Evolutionary conservation across 345 rosid genomes (phyloP), one percentile per base, ranked within the genome.

Genomic region (Dipteronia sinensis): DNA sequence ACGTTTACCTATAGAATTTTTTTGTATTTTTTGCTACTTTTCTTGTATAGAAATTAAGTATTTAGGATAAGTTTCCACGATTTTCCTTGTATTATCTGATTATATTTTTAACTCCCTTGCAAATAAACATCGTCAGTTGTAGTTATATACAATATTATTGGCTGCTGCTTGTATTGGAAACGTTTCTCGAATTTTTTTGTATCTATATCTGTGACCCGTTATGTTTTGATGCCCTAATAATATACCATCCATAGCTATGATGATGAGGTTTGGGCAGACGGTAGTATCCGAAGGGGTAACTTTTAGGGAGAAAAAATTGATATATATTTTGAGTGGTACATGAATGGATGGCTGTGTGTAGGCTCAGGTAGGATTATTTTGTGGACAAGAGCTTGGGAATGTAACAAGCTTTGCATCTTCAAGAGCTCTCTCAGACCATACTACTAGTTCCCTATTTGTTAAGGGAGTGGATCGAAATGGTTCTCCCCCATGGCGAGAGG

Each of bases 311-410:
- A 70, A 69, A 69, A 19, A 80, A 78, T 79, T 85, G 74, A 65
- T 83, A 81, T 77, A 79, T 83, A 69, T 82, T 69, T 89, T 86
- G 76, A 79, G 90, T 87, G 93, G 90, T 90, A 76, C 93, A 85
- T 93, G 86, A 83, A 91, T 89, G 87, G 78, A 76, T 88, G 93
- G 87, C 83, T 91, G 87, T 93, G 86, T 93, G 98, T 95, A 95
- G 99, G 99, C 89, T 88, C 98, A 93, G 97, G 97, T 93, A 91
- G 97, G 93, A 86, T 87, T 88, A 81, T 90, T 90, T 87, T 91
- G 87, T 92, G 97, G 90, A 80, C 96, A 90, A 89, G 97, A 92
- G 86, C 85, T 91, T 93, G 97, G 94, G 77, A 87, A 84, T 87
- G 74, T 91, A 82, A 74, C 97, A 80, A 87, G 99, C 94, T 92